Percentiles rank a stretch among this genome's conserved stretches.
Evolutionary conservation across 2,329 filamentous ascomycete genomes (phyloP).

Genomic region (Aspergillus sp.): DNA sequence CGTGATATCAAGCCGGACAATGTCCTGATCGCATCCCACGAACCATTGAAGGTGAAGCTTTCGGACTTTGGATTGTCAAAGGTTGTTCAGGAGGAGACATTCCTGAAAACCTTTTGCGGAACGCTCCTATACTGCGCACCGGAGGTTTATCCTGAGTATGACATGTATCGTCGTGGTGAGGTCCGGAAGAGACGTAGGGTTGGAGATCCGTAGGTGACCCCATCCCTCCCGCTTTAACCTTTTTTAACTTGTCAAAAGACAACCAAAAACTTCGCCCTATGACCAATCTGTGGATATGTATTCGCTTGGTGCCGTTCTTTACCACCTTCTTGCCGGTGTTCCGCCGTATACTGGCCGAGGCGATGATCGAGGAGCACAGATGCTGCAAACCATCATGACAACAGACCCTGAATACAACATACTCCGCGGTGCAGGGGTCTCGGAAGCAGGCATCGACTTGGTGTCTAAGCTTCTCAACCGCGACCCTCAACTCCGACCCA

Average conservation of each 20-base stretch:
- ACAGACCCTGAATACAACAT: slow-evolving; percentile 66
- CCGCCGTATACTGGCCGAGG: slow-evolving; percentile 79
- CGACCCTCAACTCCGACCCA: slow-evolving; percentile 75
- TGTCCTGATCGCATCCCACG: slow-evolving; percentile 73
- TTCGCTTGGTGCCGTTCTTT: slow-evolving; percentile 92
- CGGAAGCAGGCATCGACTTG: slow-evolving; percentile 69
- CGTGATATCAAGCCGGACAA: slow-evolving; percentile 99
- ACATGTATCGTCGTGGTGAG: slow-evolving; percentile 60
- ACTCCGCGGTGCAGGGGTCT: slow-evolving; percentile 60
- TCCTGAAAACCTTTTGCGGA: slow-evolving; percentile 93
- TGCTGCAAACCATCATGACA: slow-evolving; percentile 81
- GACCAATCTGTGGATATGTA: slow-evolving; percentile 92
- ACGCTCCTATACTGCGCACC: slow-evolving; percentile 94
- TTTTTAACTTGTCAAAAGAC: slow-evolving; percentile 35
- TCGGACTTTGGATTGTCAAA: slow-evolving; percentile 98
- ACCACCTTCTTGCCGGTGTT: slow-evolving; percentile 74
- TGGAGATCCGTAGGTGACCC: slow-evolving; percentile 43
- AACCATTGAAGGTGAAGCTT: slow-evolving; percentile 80
- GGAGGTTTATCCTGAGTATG: slow-evolving; percentile 86
- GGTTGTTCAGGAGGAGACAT: slow-evolving; percentile 87
- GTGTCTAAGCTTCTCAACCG: slow-evolving; percentile 75
- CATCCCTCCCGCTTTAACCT: neutral
- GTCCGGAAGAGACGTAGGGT: slow-evolving; percentile 64
- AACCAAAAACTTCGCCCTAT: slow-evolving; percentile 63
- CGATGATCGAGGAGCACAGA: slow-evolving; percentile 73